Evolutionary conservation across 2,329 filamentous ascomycete genomes (phyloP).

Genomic region (Arthrobotrys sinensis): DNA sequence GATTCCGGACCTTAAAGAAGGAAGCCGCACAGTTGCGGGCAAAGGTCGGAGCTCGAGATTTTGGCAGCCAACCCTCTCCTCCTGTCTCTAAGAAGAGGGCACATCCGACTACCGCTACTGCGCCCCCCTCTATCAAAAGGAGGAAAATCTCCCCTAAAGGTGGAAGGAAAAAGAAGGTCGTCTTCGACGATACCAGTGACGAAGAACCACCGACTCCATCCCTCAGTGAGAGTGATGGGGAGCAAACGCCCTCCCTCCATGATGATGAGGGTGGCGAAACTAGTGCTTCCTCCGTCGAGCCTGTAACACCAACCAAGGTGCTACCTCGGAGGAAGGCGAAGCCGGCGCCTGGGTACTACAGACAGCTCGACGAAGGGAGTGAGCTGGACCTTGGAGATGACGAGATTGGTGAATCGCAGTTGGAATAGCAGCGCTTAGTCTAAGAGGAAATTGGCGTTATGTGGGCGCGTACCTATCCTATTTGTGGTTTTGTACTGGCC

Average conservation of each 20-base stretch:
- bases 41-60: background rate
- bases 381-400: slow-evolving; percentile 1
- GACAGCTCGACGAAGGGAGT: slow-evolving; percentile 31
- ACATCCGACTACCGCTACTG: background rate
- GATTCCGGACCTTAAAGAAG: slow-evolving; percentile 28
- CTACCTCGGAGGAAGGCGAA: slow-evolving; percentile 39
- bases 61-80: background rate
- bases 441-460: background rate
- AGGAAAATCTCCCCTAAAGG: background rate
- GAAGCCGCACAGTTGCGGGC: slow-evolving; percentile 10
- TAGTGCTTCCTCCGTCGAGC: slow-evolving; percentile 31
- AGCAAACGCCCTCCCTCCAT: background rate
- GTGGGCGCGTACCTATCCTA: background rate
- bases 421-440: background rate
- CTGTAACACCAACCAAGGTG: slow-evolving; percentile 27
- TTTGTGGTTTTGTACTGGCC: too few species aligned
- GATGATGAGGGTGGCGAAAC: slow-evolving; percentile 1
- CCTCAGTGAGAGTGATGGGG: background rate
- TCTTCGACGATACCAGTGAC: slow-evolving; percentile 46
- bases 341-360: slow-evolving; percentile 43
- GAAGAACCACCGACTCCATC: slow-evolving; percentile 39
- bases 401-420: background rate
- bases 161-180: slow-evolving; percentile 27
- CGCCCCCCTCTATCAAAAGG: slow-evolving; percentile 32
- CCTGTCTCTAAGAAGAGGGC: slow-evolving; percentile 38